Percentiles rank a stretch among this genome's conserved stretches.
Evolutionary conservation across 495 filamentous ascomycete genomes (phyloP).

Genomic region (Aspergillus nidulans): DNA sequence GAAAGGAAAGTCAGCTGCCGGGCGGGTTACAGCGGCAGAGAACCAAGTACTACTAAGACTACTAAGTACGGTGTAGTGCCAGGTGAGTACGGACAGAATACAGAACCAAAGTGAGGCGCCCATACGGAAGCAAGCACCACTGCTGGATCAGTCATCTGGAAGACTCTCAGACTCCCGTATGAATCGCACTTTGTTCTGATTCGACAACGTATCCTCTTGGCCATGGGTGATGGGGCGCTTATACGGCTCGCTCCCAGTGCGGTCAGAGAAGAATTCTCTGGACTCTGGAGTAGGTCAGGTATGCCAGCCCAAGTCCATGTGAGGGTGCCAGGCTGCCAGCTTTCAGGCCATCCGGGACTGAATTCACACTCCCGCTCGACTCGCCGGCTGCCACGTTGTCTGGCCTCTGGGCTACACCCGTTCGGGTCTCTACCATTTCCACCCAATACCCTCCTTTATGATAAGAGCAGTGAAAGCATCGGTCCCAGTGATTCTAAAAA

Average conservation of each 20-base stretch:
- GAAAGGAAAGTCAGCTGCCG: background rate
- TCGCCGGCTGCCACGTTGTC: constrained; percentile 25
- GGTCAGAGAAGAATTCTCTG: background rate
- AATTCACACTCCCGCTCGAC: constrained; percentile 17
- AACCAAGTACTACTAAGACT: background rate
- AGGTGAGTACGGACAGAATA: too few relatives aligned
- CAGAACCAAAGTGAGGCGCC: constrained; percentile 43
- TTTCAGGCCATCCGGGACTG: constrained; percentile 18
- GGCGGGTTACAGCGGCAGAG: background rate
- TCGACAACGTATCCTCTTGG: constrained; percentile 8
- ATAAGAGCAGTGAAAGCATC: background rate
- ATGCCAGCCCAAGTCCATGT: constrained; percentile 2
- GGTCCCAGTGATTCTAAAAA: background rate
- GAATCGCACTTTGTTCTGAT: background rate
- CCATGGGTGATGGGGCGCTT: constrained; percentile 12
- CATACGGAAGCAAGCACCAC: constrained; percentile 41
- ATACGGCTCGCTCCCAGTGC: constrained; percentile 6
- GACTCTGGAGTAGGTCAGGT: background rate
- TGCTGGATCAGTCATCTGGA: constrained; percentile 19
- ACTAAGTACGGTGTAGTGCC: too few relatives aligned
- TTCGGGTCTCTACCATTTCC: constrained; percentile 10
- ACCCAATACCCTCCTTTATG: background rate
- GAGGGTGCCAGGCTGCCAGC: constrained; percentile 13
- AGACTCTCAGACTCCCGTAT: constrained; percentile 3
- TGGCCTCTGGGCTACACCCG: constrained; percentile 17